Evolutionary conservation across 441 rosid genomes (phyloP), one percentile per base, ranked within the genome.

Genomic region (Theobroma grandiflorum): DNA sequence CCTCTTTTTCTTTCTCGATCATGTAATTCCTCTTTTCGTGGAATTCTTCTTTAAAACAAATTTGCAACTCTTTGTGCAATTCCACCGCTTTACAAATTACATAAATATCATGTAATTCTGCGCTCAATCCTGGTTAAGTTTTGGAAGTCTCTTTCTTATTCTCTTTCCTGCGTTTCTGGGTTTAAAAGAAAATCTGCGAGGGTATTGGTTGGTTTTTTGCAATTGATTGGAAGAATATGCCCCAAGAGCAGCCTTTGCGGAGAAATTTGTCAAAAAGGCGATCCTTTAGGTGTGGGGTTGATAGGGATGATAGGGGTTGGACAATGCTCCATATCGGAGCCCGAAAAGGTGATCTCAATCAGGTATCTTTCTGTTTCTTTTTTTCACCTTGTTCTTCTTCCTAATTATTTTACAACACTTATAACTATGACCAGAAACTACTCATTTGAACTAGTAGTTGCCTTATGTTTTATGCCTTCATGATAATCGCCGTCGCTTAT

Each of bases 231-330:
- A 77, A 49, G 49, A 74, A 52, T 71, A 87, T 95, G 95, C 83
- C 85, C 22, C 88, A 89, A 80, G 93, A 82, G 74, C 80, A 74
- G 67, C 75, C 79, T 47, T 79, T 93, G 73, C 80, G 90, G 85
- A 91, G 95, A 52, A 89, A 63, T 78, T 86, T 82, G 42, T 90
- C 93, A 0, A 92, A 88, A 78, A 86, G 88, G 72, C 89, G 94
- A 35, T 89, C 87, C n/a, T 84, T 85, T 35, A 85, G 85, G 80
- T 80, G 86, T 66, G 85, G 86, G 38, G 80, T 82, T 1, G 95
- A 86, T 69, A 86, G 87, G 61, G 98, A 95, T 65, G 98, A 95
- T 65, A 87, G 98, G 74, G 98, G 98, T 14, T 95, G 98, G 98
- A 93, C 97, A 77, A 79, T 83, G 79, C 95, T 95, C 69, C 98